Base-by-base conservation (phyloP, 2,329 filamentous ascomycete genomes). In the Cladosporium sp. region DNA sequence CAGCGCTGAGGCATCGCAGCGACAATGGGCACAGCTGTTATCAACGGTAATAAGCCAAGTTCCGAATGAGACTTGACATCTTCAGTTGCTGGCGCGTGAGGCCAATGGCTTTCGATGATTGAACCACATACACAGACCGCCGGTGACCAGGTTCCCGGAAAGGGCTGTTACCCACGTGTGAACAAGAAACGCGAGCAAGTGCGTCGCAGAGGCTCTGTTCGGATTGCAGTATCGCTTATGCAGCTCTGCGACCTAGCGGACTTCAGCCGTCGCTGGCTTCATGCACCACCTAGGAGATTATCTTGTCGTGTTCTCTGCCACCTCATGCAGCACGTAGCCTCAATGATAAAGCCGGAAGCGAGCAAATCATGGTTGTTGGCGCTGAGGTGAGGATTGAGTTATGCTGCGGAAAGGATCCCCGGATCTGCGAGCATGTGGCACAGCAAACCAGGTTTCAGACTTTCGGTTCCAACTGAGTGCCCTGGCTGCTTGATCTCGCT, bases 381-480 rank as follows among this genome's bases (percentile, higher is more conserved):
- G 8, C 15, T n/a, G 26, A 30, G 26, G 26, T 54, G 51, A 54
- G 12, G 14, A 14, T 30, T 26, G 21, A 18, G 15, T n/a, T 28
- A n/a, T 18, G 26, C 14, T 32, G 15, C 24, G 26, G 51, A n/a
- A 54, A 54, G 51, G 26, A 54, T 54, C 51, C 51, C 51, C 51
- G 51, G 51, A 30, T 18, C 28, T 54, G 51, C 51, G 26, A 18
- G 51, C 51, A 30, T 30, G 51, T 32, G 51, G 28, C 51, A 54
- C 51, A 54, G 51, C 51, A 28, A 32, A 30, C 26, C 51, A 28
- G 28, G 51, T 54, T 54, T 54, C 51, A 54, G 51, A 12, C 51
- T 54, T 2, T 54, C 28, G 51, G 51, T 28, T 54, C 51, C 51
- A 28, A 8, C 8, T 21, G 41, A 10, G 41, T 12, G 41, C 41